Evolutionary conservation across 495 filamentous ascomycete genomes (phyloP).

Genomic region (Trichoderma gamsii): DNA sequence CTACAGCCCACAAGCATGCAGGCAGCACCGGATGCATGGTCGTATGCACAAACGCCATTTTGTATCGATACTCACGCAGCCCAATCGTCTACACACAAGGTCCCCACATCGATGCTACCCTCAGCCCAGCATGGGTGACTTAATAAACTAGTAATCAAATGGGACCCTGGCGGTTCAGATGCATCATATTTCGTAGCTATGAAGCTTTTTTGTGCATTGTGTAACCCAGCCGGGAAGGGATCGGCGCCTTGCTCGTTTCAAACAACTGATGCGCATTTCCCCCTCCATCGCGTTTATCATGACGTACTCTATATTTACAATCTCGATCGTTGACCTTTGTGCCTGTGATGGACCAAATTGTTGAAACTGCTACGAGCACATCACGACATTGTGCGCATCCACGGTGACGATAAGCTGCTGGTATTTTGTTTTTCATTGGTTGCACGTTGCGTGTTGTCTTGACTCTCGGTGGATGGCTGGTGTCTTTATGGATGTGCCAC

Average conservation of each 20-base stretch:
- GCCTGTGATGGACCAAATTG: not conserved
- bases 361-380: not conserved
- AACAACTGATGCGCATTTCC: not conserved
- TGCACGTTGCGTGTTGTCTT: not conserved
- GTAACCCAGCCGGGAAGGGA: not conserved
- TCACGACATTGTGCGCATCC: not conserved
- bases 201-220: not conserved
- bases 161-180: not conserved
- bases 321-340: not conserved
- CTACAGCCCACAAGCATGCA: too few species aligned
- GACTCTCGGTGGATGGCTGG: not conserved
- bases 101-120: too few species aligned
- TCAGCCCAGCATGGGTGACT: too few species aligned
- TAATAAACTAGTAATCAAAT: too few species aligned
- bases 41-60: too few species aligned
- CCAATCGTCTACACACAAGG: too few species aligned
- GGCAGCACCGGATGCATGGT: too few species aligned
- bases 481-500: not conserved
- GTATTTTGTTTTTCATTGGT: not conserved
- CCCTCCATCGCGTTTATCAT: not conserved
- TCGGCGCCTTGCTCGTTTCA: constrained; percentile 4
- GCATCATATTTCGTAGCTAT: not conserved
- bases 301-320: not conserved
- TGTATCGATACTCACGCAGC: too few species aligned
- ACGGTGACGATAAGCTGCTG: not conserved